Base-by-base conservation (phyloP, 148 eudicot genomes). In the Vaccinium macrocarpon region DNA sequence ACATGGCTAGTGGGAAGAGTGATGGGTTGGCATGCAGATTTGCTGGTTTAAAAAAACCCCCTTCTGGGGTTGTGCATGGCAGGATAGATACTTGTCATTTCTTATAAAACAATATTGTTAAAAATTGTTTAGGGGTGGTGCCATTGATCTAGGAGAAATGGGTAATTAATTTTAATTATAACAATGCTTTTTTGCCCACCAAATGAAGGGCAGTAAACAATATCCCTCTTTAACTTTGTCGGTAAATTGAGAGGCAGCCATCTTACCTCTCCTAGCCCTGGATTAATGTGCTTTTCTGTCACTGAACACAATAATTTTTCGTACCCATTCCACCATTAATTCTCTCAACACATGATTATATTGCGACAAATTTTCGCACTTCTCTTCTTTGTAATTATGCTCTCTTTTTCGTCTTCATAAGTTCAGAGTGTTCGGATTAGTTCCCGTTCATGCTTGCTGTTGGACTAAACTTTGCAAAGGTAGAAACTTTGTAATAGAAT, bases 1-100 rank as follows among this genome's bases (percentile, higher is more conserved):
- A 81, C 83, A 68, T 81, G 83, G 83, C 2, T 68, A 50, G 76
- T 27, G 83, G 83, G 61, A 27, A 66, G 83, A 82, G 76, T 66
- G 27, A 50, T 68, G 72, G 83, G 19, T 61, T 50, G 83, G 73
- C 49, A 62, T 71, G 82, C 49, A 15, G 53, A 62, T 81, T 81
- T 62, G 73, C 14, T 48, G 68, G 82, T 32, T 61, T 56, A 25
- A 53, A 79, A 66, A 66, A 3, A 1, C 27, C 66, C 6, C 7
- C 38, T 55, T 32, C 14, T 32, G 72, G 72, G 82, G 62, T 80
- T 29, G 27, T 27, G n/a, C 76, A 21, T 19, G 55, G 32, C 27
- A 46, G 9, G 35, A 66, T 4, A 66, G 72, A 19, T 46, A 32
- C 48, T 46, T 48, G 57, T 52, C 35, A 25, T 78, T 53, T 16